phyloP scores from a whole-genome alignment of 176 grass and related monocot genomes.

The Zoysia pacifica region DNA sequence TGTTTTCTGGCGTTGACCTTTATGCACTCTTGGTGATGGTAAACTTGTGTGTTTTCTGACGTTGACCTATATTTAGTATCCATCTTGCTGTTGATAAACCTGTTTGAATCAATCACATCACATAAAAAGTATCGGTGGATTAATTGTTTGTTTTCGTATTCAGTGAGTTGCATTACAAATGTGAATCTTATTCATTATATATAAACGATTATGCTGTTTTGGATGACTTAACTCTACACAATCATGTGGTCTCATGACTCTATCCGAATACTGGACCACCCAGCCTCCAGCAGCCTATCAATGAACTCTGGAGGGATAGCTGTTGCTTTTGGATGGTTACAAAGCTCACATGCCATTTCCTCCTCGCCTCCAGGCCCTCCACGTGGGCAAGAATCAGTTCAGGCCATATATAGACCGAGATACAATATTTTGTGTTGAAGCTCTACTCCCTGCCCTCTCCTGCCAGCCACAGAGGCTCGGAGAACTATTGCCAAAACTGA shows the following conservation, averaged over 20 bases:
- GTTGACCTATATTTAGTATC: neutral
- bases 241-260: neutral
- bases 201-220: neutral
- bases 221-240: neutral
- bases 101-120: neutral
- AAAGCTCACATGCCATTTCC: constrained; percentile 59
- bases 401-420: constrained; percentile 36
- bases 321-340: constrained; percentile 47
- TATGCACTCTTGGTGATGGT: neutral
- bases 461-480: constrained; percentile 37
- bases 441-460: constrained; percentile 13
- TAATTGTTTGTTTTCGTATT: neutral
- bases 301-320: constrained; percentile 17
- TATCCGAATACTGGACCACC: constrained; percentile 36
- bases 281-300: constrained; percentile 31
- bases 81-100: neutral
- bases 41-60: neutral
- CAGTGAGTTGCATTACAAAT: neutral
- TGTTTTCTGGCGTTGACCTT: neutral
- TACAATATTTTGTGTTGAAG: constrained; percentile 23
- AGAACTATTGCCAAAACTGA: constrained; percentile 36
- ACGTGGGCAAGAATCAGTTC: constrained; percentile 43
- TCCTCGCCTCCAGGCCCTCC: neutral
- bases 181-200: no score
- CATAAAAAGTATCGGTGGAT: neutral